Conservation (phyloP, 805 yeast genomes). For the Candida orba region DNA sequence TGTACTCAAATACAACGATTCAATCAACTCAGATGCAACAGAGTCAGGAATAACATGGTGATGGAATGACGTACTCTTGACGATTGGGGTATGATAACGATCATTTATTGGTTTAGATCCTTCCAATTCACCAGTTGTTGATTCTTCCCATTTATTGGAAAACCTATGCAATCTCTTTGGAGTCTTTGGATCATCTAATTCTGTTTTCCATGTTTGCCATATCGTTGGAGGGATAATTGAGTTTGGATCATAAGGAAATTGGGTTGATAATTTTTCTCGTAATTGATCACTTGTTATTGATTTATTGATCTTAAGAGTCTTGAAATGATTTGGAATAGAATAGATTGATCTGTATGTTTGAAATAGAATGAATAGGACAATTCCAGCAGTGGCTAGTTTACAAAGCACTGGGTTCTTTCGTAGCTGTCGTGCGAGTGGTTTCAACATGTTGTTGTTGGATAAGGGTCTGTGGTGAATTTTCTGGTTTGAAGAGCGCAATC, state of each 20-base stretch:
- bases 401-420: constrained; percentile 1
- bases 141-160: constrained; percentile 56
- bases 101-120: neutral
- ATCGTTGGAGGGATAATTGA: constrained; percentile 67
- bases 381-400: neutral
- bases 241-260: constrained; percentile 67
- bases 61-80: constrained; percentile 21
- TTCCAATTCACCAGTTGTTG: constrained; percentile 38
- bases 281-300: neutral
- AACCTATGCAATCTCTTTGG: constrained; percentile 34
- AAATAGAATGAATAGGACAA: neutral
- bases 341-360: constrained; percentile 5
- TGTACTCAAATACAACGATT: constrained; percentile 53
- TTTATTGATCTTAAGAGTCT: neutral
- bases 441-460: neutral
- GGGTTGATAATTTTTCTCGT: constrained; percentile 45
- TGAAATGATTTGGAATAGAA: neutral
- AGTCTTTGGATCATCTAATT: constrained; percentile 34
- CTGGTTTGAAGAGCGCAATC: no score
- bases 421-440: neutral
- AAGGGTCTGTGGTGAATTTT: no score
- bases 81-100: neutral
- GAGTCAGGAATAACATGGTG: constrained; percentile 68
- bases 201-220: constrained; percentile 94
- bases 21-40: constrained; percentile 47